Conservation (phyloP, 2,329 filamentous ascomycete species). For the Trichoderma sp. region DNA sequence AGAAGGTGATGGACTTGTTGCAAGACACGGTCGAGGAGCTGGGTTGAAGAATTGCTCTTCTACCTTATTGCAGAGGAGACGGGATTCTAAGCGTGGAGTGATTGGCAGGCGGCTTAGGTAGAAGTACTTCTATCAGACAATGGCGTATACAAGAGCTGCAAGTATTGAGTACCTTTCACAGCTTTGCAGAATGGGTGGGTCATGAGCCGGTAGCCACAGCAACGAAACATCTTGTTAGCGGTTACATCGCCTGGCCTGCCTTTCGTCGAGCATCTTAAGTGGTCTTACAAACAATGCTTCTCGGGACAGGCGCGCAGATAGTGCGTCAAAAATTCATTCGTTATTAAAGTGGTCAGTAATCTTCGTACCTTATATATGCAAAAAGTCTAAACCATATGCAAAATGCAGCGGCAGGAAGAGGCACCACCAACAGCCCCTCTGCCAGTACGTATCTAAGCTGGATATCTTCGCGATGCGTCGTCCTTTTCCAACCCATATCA, state of each 20-base stretch:
- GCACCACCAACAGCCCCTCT: neutral
- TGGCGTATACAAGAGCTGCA: neutral
- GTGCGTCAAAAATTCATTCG: neutral
- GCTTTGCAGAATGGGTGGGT: neutral
- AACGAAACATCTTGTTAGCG: neutral
- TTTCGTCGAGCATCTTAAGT: neutral
- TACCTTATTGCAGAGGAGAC: too few relatives aligned
- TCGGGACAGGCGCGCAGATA: too few relatives aligned
- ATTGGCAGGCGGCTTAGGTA: neutral
- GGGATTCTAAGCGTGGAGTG: too few relatives aligned
- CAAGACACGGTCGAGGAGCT: neutral
- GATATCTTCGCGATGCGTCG: constrained; percentile 12
- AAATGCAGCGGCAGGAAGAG: neutral
- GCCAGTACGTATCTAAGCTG: neutral
- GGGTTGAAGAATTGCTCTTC: too few relatives aligned
- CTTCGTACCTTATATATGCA: neutral
- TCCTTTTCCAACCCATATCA: neutral
- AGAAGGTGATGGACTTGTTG: neutral
- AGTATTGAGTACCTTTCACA: neutral
- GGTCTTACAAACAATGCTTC: neutral
- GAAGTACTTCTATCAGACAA: neutral
- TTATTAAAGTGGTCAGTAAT: neutral
- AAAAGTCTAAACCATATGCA: constrained; percentile 6
- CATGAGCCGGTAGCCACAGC: constrained; percentile 12
- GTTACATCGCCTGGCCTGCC: neutral